phyloP scores from a whole-genome alignment of 148 eudicot genomes.

The Rhododendron kiyosumense region DNA sequence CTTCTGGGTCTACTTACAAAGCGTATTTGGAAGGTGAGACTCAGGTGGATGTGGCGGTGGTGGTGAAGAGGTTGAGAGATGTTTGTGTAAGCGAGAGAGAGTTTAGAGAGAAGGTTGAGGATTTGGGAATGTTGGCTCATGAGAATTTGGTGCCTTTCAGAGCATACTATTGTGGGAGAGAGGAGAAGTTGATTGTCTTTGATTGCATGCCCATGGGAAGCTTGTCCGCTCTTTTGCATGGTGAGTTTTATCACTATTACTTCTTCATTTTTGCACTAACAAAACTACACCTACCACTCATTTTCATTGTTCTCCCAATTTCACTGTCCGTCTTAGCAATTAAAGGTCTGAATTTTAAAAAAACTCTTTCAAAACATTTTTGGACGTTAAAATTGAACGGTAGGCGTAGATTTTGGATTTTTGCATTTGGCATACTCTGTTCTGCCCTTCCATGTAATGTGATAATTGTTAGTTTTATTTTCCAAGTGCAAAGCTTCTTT shows the following conservation, averaged over 20 bases:
- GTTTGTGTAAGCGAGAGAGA: conserved; percentile 25
- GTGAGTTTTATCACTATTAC: conserved; percentile 5
- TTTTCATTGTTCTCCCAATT: no score
- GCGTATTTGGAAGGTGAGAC: conserved; percentile 25
- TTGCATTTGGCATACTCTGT: neutral
- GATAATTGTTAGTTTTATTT: no score
- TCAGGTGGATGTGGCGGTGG: conserved; percentile 4
- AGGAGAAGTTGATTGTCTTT: conserved; percentile 38
- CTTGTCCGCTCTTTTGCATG: conserved; percentile 32
- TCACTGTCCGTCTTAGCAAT: no score
- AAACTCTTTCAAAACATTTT: no score
- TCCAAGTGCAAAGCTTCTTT: neutral
- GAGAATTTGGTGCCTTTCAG: conserved; percentile 34
- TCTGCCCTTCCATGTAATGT: neutral
- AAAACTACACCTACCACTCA: no score
- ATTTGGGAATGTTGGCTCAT: conserved; percentile 28
- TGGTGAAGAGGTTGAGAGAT: conserved; percentile 44
- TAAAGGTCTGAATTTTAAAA: no score
- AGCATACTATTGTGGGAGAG: conserved; percentile 33
- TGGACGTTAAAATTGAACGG: no score
- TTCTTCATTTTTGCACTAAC: neutral
- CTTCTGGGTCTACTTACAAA: conserved; percentile 29
- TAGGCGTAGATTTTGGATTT: no score
- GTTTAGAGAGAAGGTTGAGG: conserved; percentile 25
- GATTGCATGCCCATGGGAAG: conserved; percentile 39